Conservation (phyloP, 371 early-diverging fungal genomes). For the Mucor circinelloides region DNA sequence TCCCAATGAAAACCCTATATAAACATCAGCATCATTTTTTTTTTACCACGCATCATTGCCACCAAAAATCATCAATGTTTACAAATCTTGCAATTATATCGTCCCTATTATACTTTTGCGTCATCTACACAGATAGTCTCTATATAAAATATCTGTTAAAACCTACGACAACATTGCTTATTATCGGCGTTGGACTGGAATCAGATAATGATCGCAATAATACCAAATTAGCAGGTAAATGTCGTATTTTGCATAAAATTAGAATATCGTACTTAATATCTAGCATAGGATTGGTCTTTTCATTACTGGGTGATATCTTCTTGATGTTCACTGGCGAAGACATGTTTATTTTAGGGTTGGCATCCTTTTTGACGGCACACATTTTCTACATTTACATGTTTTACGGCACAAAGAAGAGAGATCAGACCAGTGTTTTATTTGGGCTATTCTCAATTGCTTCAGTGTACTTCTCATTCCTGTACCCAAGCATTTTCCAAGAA, state of each 20-base stretch:
- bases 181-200: slow-evolving; percentile 14
- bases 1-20: background rate
- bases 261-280: background rate
- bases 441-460: background rate
- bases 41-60: background rate
- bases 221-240: slow-evolving; percentile 5
- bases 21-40: background rate
- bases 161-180: slow-evolving; percentile 10
- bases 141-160: slow-evolving; percentile 13
- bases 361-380: slow-evolving; percentile 15
- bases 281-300: slow-evolving; percentile 6
- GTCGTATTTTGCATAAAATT: background rate
- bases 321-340: slow-evolving; percentile 14
- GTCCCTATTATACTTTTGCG: slow-evolving; percentile 2
- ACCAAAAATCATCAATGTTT: background rate
- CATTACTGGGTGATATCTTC: slow-evolving; percentile 17
- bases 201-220: background rate
- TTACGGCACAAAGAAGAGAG: slow-evolving; percentile 3
- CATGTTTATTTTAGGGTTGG: slow-evolving; percentile 9
- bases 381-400: slow-evolving; percentile 15
- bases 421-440: background rate
- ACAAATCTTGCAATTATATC: background rate
- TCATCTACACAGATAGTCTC: background rate
- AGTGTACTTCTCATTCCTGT: slow-evolving; percentile 4
- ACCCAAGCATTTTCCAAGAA: background rate